phyloP scores from a whole-genome alignment of 345 rosid genomes.

The Nephelium lappaceum region DNA sequence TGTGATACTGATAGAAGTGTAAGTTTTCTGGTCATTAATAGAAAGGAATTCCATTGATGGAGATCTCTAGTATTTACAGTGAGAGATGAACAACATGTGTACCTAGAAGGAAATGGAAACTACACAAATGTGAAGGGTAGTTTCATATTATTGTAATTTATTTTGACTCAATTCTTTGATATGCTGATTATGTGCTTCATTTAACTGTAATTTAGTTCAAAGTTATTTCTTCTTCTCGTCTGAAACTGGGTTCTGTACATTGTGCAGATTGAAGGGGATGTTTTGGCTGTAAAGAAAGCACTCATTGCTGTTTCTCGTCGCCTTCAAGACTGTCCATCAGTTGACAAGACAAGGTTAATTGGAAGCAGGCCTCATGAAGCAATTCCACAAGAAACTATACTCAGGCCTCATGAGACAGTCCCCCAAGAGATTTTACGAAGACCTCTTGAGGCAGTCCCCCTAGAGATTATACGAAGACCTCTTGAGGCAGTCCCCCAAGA shows the following conservation, averaged over 20 bases:
- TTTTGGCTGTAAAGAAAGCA: constrained; percentile 68
- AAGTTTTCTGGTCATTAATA: background rate
- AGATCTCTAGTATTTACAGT: background rate
- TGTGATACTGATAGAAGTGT: background rate
- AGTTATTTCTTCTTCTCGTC: constrained; percentile 19
- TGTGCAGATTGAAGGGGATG: constrained; percentile 83
- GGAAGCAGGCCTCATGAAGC: constrained; percentile 37
- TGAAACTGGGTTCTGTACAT: constrained; percentile 18
- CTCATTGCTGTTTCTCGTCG: constrained; percentile 69
- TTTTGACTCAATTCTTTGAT: background rate
- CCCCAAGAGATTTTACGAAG: constrained; percentile 8
- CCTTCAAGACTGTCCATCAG: constrained; percentile 71
- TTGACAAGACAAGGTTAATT: constrained; percentile 41
- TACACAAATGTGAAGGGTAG: background rate
- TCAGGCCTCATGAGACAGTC: background rate
- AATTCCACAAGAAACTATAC: constrained; percentile 4
- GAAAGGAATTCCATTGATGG: background rate
- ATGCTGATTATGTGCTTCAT: background rate
- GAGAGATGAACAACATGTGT: background rate
- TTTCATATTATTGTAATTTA: background rate
- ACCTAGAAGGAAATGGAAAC: background rate
- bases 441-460: constrained; percentile 21
- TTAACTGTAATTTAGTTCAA: background rate
- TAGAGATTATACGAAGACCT: constrained; percentile 16
- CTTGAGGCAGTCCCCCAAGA: constrained; percentile 32